phyloP scores from a whole-genome alignment of 768 basidiomycete species.

The Cystofilobasidium macerans region DNA sequence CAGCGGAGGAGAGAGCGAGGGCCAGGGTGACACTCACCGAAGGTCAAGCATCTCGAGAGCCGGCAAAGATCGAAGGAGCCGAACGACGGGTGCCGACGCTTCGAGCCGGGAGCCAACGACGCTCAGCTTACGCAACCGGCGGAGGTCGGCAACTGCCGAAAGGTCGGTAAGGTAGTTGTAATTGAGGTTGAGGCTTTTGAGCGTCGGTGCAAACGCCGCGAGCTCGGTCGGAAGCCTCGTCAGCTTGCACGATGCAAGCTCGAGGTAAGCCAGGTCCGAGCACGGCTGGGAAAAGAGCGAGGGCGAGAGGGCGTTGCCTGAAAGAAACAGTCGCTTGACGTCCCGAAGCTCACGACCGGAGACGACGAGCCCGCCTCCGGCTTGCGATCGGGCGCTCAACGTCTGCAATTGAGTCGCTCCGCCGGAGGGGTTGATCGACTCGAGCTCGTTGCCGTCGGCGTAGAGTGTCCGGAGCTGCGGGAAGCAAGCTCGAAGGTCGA shows the following conservation, averaged over 20 bases:
- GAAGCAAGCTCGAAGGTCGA: constrained; percentile 54
- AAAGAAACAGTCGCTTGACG: constrained; percentile 87
- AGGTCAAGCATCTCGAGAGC: constrained; percentile 85
- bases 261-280: constrained; percentile 83
- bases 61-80: constrained; percentile 56
- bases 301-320: constrained; percentile 36
- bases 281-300: constrained; percentile 51
- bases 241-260: constrained; percentile 76
- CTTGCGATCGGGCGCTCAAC: constrained; percentile 81
- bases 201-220: constrained; percentile 59
- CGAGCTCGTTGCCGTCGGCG: constrained; percentile 64
- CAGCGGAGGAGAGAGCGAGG: background rate
- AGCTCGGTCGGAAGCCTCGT: constrained; percentile 60
- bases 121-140: constrained; percentile 67
- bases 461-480: constrained; percentile 77
- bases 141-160: constrained; percentile 47
- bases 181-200: constrained; percentile 86
- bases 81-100: constrained; percentile 61
- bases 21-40: constrained; percentile 49
- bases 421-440: constrained; percentile 28
- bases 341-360: constrained; percentile 58
- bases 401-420: constrained; percentile 68
- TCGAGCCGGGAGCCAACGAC: constrained; percentile 70
- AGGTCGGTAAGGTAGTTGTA: constrained; percentile 76
- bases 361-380: constrained; percentile 51